Evolutionary conservation across 2,329 filamentous ascomycete species (phyloP).

Genomic region (Talaromyces sp.): DNA sequence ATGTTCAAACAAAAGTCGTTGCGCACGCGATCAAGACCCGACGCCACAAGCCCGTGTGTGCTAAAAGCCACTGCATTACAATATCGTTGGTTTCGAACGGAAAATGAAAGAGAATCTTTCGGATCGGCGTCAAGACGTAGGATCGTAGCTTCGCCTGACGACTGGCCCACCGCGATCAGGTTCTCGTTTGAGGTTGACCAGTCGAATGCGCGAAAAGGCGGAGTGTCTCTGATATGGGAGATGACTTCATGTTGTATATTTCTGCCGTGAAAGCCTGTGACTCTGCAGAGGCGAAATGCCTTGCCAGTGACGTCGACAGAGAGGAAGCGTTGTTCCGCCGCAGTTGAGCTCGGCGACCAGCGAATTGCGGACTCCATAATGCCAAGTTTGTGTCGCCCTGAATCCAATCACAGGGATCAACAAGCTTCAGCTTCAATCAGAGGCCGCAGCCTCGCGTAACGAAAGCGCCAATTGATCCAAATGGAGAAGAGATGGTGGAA

Average conservation of each 20-base stretch:
- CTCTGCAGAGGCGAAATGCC: slow-evolving; percentile 60
- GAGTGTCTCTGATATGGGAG: slow-evolving; percentile 57
- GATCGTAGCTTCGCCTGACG: slow-evolving; percentile 63
- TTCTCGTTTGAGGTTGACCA: slow-evolving; percentile 63
- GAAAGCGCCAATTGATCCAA: slow-evolving; percentile 3
- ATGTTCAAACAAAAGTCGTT: slow-evolving; percentile 68
- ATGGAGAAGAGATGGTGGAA: neutral
- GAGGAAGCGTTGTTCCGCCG: slow-evolving; percentile 59
- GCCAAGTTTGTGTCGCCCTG: slow-evolving; percentile 5
- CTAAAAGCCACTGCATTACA: slow-evolving; percentile 68
- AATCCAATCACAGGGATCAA: neutral
- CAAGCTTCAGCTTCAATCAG: slow-evolving; percentile 5
- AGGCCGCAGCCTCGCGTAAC: slow-evolving; percentile 21
- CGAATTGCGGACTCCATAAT: slow-evolving; percentile 57
- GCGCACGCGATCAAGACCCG: slow-evolving; percentile 64
- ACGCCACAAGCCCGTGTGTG: slow-evolving; percentile 59
- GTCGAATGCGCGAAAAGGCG: slow-evolving; percentile 66
- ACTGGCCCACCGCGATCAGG: slow-evolving; percentile 62
- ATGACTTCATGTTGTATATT: slow-evolving; percentile 57
- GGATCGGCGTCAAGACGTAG: slow-evolving; percentile 57
- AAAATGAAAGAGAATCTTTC: slow-evolving; percentile 54
- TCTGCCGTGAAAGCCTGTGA: slow-evolving; percentile 43
- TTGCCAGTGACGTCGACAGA: slow-evolving; percentile 64
- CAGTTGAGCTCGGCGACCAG: slow-evolving; percentile 63
- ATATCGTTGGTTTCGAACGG: slow-evolving; percentile 63